phyloP scores from a whole-genome alignment of 169 alveolate species.

The Cryptosporidium sp. region DNA sequence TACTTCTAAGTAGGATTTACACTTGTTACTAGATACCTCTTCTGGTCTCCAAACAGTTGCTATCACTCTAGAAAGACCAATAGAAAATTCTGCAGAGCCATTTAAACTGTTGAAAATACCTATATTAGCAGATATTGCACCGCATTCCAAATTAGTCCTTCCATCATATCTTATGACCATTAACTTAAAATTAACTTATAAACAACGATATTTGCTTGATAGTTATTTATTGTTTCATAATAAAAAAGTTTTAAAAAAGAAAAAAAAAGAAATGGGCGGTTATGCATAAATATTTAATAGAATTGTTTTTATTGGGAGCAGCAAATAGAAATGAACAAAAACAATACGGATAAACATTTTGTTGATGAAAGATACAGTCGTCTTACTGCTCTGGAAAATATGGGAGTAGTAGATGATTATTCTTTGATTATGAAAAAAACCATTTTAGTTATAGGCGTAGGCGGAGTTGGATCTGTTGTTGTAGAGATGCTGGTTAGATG shows the following conservation, averaged over 20 bases:
- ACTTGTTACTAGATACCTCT: conserved; percentile 24
- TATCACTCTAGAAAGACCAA: conserved; percentile 38
- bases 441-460: conserved; percentile 94
- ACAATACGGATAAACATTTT: not conserved
- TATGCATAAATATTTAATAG: no score
- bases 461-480: conserved; percentile 96
- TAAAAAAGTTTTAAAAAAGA: not conserved
- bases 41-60: conserved; percentile 74
- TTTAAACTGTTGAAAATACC: conserved; percentile 54
- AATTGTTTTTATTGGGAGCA: not conserved
- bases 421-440: conserved; percentile 85
- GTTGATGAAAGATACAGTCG: conserved; percentile 88
- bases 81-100: conserved; percentile 71
- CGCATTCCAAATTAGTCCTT: conserved; percentile 53
- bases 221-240: not conserved
- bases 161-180: conserved; percentile 68
- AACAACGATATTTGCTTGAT: not conserved
- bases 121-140: conserved; percentile 15
- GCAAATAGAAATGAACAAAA: not conserved
- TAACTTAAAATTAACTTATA: not conserved
- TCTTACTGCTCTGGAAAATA: conserved; percentile 91
- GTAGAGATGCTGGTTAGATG: conserved; percentile 96
- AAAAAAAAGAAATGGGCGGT: not conserved
- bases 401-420: conserved; percentile 95
- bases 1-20: conserved; percentile 49